Base-by-base conservation (phyloP, 2,329 filamentous ascomycete genomes). In the Huntiella bhutanensis region DNA sequence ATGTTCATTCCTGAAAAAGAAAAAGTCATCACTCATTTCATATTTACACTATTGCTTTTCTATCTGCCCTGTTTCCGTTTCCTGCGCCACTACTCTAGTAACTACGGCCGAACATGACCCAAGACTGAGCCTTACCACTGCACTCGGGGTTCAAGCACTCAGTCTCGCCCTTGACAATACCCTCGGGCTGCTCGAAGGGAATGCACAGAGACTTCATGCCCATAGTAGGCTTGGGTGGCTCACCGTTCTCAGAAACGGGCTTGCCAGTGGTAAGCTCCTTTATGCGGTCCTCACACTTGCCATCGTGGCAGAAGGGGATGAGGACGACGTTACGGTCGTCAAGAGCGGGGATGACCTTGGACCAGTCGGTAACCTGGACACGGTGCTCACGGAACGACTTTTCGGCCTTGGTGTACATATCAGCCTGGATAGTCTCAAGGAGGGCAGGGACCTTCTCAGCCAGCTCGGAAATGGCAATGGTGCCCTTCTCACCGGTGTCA, bases 131-230 rank as follows among this genome's bases (percentile, higher is more conserved):
- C 43, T 76, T 65, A 52, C 68, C 69, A 51, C 69, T 68, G 65
- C 88, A 96, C 57, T 88, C 80, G 37, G 88, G 88, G 70, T 83
- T 95, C 55, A 88, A 70, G 60, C 91, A 98, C 64, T 91, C 87
- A 49, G 85, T 94, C 65, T 83, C 80, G 43, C 83, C 87, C 53
- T 75, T 68, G 52, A 81, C 72, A 52, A 92, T 67, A 17, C 80
- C 82, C 56, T 80, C 75, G 35, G 87, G 87, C 74, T 94, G 85
- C 52, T 91, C 81, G 54, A 87, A 88, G 42, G 65, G 65, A 53
- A 72, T 92, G 76, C 69, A 88, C 62, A 64, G 75, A 62, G 61
- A 78, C 77, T 68, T 82, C 81, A 67, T 77, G 56, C 73, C 73
- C 73, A 76, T 77, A 44, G 66, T 68, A 19, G 71, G 70, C 57